Conservation (phyloP, 345 rosid genomes). For the Dovyalis caffra region DNA sequence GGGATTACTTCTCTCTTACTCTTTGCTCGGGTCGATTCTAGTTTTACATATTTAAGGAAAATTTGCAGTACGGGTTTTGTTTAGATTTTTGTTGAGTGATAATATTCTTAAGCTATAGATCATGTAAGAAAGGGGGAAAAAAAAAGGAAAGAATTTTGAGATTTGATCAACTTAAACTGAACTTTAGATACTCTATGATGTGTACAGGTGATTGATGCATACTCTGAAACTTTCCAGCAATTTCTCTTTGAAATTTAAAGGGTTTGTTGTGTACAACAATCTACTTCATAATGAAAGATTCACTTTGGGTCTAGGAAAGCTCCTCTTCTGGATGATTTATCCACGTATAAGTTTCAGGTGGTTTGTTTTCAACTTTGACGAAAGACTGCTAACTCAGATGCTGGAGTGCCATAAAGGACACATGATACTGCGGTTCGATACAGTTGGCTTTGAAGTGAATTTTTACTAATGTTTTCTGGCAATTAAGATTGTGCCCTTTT, state of each 20-base stretch:
- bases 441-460: constrained; percentile 13
- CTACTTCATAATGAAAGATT: constrained; percentile 1
- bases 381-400: neutral
- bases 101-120: no score
- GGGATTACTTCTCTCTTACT: constrained; percentile 2
- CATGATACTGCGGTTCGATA: constrained; percentile 15
- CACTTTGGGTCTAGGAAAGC: constrained; percentile 12
- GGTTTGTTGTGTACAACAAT: constrained; percentile 7
- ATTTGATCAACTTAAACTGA: constrained; percentile 22
- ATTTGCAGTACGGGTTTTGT: constrained; percentile 15
- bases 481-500: constrained; percentile 18
- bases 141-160: constrained; percentile 9
- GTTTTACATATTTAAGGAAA: constrained; percentile 17
- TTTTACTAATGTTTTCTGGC: constrained; percentile 13
- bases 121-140: neutral
- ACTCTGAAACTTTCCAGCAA: constrained; percentile 20
- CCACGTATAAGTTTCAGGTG: neutral
- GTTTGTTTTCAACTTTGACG: neutral
- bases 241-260: constrained; percentile 20
- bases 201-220: constrained; percentile 23
- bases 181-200: constrained; percentile 13
- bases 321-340: neutral
- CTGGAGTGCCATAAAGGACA: constrained; percentile 5
- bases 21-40: constrained; percentile 11
- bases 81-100: neutral